A percentile compares a stretch with the other conserved stretches of the same genome.
phyloP scores from a whole-genome alignment of 345 rosid species.

The Triadica sebifera region DNA sequence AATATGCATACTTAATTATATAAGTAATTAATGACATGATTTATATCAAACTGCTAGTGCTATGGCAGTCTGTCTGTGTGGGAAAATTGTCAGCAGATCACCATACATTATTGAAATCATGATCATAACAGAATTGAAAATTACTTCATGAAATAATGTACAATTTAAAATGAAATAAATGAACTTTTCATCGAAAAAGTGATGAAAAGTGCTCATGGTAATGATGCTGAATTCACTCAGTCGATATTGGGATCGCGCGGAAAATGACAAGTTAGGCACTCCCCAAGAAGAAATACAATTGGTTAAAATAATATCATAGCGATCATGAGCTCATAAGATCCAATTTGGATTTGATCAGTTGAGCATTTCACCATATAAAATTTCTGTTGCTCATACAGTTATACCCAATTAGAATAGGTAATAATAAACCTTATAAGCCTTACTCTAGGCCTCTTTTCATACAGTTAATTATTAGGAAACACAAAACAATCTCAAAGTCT shows the following conservation, averaged over 20 bases:
- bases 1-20: too few relatives aligned
- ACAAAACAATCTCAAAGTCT: too few relatives aligned
- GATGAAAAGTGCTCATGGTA: background rate
- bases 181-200: background rate
- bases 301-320: background rate
- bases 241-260: background rate
- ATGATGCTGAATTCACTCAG: background rate
- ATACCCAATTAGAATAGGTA: background rate
- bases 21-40: too few relatives aligned
- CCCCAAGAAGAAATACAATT: background rate
- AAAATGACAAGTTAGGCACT: background rate
- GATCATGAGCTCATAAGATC: background rate
- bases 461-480: too few relatives aligned
- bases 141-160: background rate
- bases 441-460: too few relatives aligned
- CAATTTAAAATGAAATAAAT: too few relatives aligned
- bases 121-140: conserved; percentile 9
- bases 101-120: background rate
- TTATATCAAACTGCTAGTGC: background rate
- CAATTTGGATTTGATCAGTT: background rate
- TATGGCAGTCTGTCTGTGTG: background rate
- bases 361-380: conserved; percentile 13
- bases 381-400: background rate
- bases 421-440: too few relatives aligned
- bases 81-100: background rate